Percentiles rank a stretch among this genome's conserved stretches.
Evolutionary conservation across 2,329 filamentous ascomycete species (phyloP).

Genomic region (Cylindrodendrum hubeiense): DNA sequence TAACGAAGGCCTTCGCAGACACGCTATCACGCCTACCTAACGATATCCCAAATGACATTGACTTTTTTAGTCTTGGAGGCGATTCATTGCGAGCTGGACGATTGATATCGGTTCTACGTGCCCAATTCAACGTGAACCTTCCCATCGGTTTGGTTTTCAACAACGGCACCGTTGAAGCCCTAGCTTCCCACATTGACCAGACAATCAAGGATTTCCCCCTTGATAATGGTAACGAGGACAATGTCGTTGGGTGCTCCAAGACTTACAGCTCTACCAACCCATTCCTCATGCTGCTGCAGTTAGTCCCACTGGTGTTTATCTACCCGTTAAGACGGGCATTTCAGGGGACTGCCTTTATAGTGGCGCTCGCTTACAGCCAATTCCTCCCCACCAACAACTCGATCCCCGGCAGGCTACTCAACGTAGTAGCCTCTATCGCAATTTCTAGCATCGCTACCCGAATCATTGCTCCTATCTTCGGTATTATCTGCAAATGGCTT

Average conservation of each 20-base stretch:
- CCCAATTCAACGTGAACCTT: constrained; percentile 60
- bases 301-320: constrained; percentile 61
- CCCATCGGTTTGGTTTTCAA: constrained; percentile 66
- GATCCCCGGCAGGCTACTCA: constrained; percentile 60
- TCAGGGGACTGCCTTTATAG: constrained; percentile 66
- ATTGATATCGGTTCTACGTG: constrained; percentile 62
- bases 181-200: constrained; percentile 55
- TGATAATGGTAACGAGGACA: constrained; percentile 13
- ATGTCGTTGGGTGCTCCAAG: constrained; percentile 51
- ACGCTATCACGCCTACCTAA: constrained; percentile 55
- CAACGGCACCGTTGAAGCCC: constrained; percentile 56
- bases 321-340: constrained; percentile 64
- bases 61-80: constrained; percentile 66
- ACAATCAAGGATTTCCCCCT: constrained; percentile 24
- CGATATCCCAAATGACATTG: constrained; percentile 55
- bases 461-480: constrained; percentile 58
- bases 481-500: constrained; percentile 66
- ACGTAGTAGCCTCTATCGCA: constrained; percentile 59
- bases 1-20: constrained; percentile 59
- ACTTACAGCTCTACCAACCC: constrained; percentile 63
- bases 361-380: constrained; percentile 57
- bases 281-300: constrained; percentile 61
- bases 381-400: constrained; percentile 53
- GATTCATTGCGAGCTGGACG: constrained; percentile 66
- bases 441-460: constrained; percentile 55